Percentiles rank a stretch among this genome's conserved stretches.
Conservation (phyloP, 345 rosid species). For the Carallia pectinifolia region DNA sequence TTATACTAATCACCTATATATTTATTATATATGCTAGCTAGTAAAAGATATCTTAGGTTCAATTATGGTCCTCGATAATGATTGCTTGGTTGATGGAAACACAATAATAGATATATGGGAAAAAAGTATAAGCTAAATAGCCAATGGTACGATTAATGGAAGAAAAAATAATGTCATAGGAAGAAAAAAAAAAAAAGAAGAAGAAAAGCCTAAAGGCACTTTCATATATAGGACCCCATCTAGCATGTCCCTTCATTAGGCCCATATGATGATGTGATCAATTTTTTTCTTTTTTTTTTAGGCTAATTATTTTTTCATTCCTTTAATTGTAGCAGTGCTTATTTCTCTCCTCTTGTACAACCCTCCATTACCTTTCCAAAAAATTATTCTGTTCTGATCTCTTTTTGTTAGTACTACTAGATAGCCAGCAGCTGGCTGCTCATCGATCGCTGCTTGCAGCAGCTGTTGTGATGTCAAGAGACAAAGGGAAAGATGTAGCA, state of each 20-base stretch:
- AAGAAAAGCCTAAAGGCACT: constrained; percentile 62
- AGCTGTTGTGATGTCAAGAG: constrained; percentile 15
- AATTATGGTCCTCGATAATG: constrained; percentile 38
- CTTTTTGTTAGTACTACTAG: neutral
- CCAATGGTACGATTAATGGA: constrained; percentile 58
- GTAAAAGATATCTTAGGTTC: neutral
- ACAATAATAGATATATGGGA: constrained; percentile 39
- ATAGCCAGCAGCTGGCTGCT: neutral
- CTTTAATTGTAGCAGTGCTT: neutral
- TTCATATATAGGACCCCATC: constrained; percentile 31
- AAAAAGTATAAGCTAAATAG: constrained; percentile 47
- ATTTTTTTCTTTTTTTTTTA: constrained; percentile 12
- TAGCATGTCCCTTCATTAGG: constrained; percentile 50
- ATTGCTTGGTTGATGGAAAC: constrained; percentile 61
- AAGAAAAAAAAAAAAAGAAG: constrained; percentile 48
- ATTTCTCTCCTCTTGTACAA: constrained; percentile 3
- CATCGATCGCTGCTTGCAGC: neutral
- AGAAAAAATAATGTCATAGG: constrained; percentile 41
- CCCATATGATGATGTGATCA: constrained; percentile 27
- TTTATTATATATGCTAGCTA: neutral
- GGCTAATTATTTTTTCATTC: constrained; percentile 20
- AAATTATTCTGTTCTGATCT: neutral
- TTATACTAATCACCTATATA: too few relatives aligned
- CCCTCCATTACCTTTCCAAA: neutral
- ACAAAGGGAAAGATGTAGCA: constrained; percentile 68